These are phyloP conservation scores for Vachellia pachyceras DNA, from an alignment of 306 rosid genomes.

Conservation along the genomic window DNA sequence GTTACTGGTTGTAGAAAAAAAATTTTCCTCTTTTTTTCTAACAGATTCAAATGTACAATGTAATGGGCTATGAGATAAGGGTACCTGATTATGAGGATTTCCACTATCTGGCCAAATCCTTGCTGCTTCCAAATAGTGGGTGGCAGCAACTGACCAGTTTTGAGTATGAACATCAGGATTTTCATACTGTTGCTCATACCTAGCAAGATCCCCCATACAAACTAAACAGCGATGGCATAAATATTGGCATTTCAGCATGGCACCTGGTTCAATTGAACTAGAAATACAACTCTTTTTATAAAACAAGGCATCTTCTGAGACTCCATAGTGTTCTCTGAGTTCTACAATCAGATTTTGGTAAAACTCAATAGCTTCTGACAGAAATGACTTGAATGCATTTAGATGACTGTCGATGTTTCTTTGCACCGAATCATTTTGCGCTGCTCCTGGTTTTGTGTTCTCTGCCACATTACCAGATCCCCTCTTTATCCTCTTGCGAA, in stretches of 20 bases:
- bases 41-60: neutral
- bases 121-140: conserved; percentile 86
- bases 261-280: conserved; percentile 54
- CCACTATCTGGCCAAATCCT: conserved; percentile 96
- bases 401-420: conserved; percentile 43
- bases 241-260: conserved; percentile 66
- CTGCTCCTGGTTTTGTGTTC: conserved; percentile 38
- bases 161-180: conserved; percentile 57
- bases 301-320: conserved; percentile 63
- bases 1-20: conserved; percentile 26
- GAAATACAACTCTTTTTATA: conserved; percentile 42
- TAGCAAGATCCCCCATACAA: conserved; percentile 93
- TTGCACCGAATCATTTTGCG: conserved; percentile 40
- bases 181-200: conserved; percentile 85
- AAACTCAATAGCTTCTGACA: conserved; percentile 77
- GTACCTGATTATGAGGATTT: conserved; percentile 95
- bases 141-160: conserved; percentile 92
- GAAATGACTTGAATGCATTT: conserved; percentile 66
- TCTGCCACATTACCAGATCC: conserved; percentile 53
- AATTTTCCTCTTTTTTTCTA: neutral
- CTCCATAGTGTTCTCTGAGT: conserved; percentile 59
- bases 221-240: conserved; percentile 92
- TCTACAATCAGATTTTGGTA: conserved; percentile 71
- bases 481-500: conserved; percentile 79
- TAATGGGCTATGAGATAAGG: conserved; percentile 2